Base-by-base conservation (phyloP, 73 alveolate genomes). In the Durusdinium trenchii region DNA sequence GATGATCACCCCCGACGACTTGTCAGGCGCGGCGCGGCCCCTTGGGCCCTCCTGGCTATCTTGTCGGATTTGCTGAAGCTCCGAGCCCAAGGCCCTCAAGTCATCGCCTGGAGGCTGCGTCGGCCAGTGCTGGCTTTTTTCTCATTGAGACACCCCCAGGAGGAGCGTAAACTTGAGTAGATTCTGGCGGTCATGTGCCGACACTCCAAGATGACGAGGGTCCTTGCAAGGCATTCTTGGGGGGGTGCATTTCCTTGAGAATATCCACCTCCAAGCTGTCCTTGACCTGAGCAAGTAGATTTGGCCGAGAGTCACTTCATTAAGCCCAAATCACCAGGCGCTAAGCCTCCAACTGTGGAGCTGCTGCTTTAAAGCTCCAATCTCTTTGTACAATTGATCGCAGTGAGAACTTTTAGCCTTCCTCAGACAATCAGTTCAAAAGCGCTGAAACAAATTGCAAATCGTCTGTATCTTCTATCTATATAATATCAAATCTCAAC, bases 11-110 rank as follows among this genome's bases (percentile, higher is more conserved):
- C 69, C 69, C 69, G 12, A 76, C n/a, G n/a, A n/a, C n/a, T n/a
- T n/a, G n/a, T n/a, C n/a, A n/a, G n/a, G n/a, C n/a, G n/a, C n/a
- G 87, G 32, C 35, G 54, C 87, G 10, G 18, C 46, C 36, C 20
- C 20, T 42, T 14, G 86, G 32, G 60, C 51, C 1, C 36, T 35
- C 96, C 96, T 89, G 96, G 86, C 96, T 89, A 69, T 89, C 96
- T 62, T 89, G 96, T 14, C 96, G 85, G 20, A 89, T 73, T 42
- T 64, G 96, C 51, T 61, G 96, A 51, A 89, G 81, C 69, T 89
- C 96, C 52, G 85, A 32, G 36, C 96, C 96, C 86, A 89, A 73
- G 6, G 52, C 83, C 36, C 71, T 71, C 86, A 89, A 38, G 51
- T 89, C 96, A 30, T 89, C 96, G 60, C 96, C 96, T 86, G 7